These are phyloP conservation scores for Rhodocollybia butyracea DNA, from an alignment of 768 basidiomycete species.

Conservation along the genomic window DNA sequence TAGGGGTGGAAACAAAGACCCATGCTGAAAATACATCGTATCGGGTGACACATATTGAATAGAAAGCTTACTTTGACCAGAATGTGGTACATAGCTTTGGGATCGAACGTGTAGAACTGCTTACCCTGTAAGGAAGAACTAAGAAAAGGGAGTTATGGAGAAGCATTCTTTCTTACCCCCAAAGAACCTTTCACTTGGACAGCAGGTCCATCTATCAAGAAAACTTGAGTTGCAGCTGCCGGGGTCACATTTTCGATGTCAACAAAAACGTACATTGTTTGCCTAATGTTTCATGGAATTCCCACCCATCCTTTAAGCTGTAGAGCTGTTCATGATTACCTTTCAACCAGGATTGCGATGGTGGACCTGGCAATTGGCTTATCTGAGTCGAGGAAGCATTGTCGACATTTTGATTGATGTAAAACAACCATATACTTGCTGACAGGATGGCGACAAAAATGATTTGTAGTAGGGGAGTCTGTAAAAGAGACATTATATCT, in stretches of 20 bases:
- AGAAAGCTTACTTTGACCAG: not conserved
- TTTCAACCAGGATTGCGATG: not conserved
- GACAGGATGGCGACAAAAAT: not conserved
- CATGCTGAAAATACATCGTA: too few species aligned
- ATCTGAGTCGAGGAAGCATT: not conserved
- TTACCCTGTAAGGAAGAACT: too few species aligned
- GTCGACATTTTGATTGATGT: not conserved
- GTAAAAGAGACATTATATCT: too few species aligned
- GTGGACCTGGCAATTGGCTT: slow-evolving; percentile 2
- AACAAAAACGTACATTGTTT: slow-evolving; percentile 2
- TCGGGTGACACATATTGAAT: not conserved
- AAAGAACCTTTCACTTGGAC: not conserved
- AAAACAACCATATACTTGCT: not conserved
- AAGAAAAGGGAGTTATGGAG: not conserved
- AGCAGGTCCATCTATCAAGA: not conserved
- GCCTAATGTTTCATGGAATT: not conserved
- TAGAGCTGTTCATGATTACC: not conserved
- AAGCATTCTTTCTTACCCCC: not conserved
- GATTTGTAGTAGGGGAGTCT: not conserved
- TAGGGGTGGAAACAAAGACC: too few species aligned
- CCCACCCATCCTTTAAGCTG: not conserved
- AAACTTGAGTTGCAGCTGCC: not conserved
- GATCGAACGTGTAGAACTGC: slow-evolving; percentile 2
- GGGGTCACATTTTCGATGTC: not conserved
- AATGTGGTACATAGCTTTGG: slow-evolving; percentile 6